Conservation (phyloP, 106 monocot species). For the Dendrobium chrysotoxum region DNA sequence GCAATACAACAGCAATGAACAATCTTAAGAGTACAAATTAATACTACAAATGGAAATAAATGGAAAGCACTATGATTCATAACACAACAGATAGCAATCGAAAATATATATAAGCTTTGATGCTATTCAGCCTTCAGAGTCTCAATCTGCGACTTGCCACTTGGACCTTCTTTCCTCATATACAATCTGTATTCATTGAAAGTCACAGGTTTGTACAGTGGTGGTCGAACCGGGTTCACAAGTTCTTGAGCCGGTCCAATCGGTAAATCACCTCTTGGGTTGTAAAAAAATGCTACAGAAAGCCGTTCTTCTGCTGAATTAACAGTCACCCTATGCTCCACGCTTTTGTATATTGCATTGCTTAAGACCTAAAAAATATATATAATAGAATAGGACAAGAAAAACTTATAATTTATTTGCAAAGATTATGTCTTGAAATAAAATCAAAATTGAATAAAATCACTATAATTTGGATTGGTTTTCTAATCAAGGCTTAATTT, state of each 20-base stretch:
- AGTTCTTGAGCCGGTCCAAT: conserved; percentile 35
- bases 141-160: conserved; percentile 37
- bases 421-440: too few species aligned
- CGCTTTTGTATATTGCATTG: conserved; percentile 54
- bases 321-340: conserved; percentile 54
- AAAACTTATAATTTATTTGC: too few species aligned
- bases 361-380: conserved; percentile 29
- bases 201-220: conserved; percentile 39
- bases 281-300: conserved; percentile 60
- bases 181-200: conserved; percentile 46
- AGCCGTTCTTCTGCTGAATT: conserved; percentile 46
- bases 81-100: not conserved
- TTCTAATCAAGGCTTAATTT: too few species aligned
- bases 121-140: conserved; percentile 7
- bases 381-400: too few species aligned
- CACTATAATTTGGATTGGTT: too few species aligned
- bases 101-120: not conserved
- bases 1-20: too few species aligned
- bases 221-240: conserved; percentile 26
- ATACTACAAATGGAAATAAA: too few species aligned
- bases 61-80: too few species aligned
- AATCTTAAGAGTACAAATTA: too few species aligned
- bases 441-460: too few species aligned
- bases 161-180: conserved; percentile 40
- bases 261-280: conserved; percentile 46